phyloP scores from a whole-genome alignment of 352 stramenopile species.

The Globisporangium heterothallicum region DNA sequence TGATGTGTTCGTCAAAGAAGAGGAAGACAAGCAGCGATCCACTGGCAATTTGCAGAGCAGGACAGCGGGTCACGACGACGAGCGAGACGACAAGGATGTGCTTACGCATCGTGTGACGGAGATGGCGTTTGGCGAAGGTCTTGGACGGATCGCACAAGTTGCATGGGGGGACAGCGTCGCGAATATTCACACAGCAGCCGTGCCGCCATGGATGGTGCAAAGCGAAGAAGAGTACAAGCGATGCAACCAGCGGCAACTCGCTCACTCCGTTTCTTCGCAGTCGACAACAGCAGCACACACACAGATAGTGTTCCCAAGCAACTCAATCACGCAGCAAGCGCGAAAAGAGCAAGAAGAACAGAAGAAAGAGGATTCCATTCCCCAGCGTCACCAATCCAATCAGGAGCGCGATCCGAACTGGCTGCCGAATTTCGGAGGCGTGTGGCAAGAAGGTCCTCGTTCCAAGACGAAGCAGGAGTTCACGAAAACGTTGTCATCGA shows the following conservation, averaged over 20 bases:
- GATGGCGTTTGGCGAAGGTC: constrained; percentile 27
- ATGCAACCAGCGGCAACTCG: constrained; percentile 34
- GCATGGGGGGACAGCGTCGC: constrained; percentile 33
- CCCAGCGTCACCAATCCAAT: constrained; percentile 2
- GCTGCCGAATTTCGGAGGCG: constrained; percentile 73
- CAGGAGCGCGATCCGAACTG: constrained; percentile 35
- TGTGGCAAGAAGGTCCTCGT: constrained; percentile 69
- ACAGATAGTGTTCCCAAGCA: too few relatives aligned
- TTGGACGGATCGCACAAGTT: constrained; percentile 35
- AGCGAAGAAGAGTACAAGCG: constrained; percentile 67
- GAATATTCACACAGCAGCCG: constrained; percentile 59
- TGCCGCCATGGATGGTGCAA: constrained; percentile 73
- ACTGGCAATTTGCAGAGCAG: too few relatives aligned
- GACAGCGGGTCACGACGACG: constrained; percentile 5
- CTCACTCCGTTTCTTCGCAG: too few relatives aligned
- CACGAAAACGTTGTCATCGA: constrained; percentile 10
- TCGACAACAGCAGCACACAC: too few relatives aligned
- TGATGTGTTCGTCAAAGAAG: constrained; percentile 46
- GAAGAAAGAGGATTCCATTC: neutral
- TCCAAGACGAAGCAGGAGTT: constrained; percentile 58
- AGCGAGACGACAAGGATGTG: neutral
- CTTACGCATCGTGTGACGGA: constrained; percentile 50
- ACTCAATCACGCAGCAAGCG: neutral
- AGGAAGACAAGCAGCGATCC: too few relatives aligned
- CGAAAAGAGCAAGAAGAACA: constrained; percentile 9